Percentiles rank a stretch among this genome's conserved stretches.
phyloP scores from a whole-genome alignment of 2,329 filamentous ascomycete species.

The Grosmannia penicillata region DNA sequence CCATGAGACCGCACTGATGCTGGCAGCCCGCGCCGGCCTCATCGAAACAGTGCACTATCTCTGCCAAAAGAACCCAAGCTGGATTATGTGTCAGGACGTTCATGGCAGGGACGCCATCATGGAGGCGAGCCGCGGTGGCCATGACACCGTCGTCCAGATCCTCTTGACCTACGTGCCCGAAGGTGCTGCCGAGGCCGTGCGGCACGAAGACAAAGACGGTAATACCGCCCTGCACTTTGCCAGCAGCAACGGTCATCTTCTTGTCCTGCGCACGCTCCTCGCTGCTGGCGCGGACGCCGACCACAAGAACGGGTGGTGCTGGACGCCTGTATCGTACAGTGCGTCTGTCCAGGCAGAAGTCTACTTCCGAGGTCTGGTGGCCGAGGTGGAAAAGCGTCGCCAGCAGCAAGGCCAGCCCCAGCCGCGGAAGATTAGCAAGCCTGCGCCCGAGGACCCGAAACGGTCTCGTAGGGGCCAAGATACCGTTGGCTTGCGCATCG shows the following conservation, averaged over 20 bases:
- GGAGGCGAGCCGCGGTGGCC: conserved; percentile 44
- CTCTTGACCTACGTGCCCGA: conserved; percentile 44
- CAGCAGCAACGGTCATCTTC: conserved; percentile 64
- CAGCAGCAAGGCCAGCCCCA: conserved; percentile 12
- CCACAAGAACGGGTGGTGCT: conserved; percentile 59
- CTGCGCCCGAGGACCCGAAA: conserved; percentile 21
- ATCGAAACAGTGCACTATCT: conserved; percentile 62
- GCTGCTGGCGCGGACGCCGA: conserved; percentile 64
- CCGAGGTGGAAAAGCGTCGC: conserved; percentile 52
- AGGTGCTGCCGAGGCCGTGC: conserved; percentile 38
- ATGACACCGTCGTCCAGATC: conserved; percentile 51
- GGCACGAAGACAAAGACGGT: conserved; percentile 51
- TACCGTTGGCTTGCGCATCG: conserved; percentile 8
- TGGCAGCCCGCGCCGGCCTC: conserved; percentile 55
- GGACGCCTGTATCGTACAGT: conserved; percentile 73
- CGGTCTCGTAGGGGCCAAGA: conserved; percentile 5
- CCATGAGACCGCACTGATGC: conserved; percentile 68
- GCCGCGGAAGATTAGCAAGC: not conserved
- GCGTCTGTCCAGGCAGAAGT: conserved; percentile 72
- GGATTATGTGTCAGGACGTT: conserved; percentile 50
- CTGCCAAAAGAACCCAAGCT: conserved; percentile 45
- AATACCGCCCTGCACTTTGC: conserved; percentile 83
- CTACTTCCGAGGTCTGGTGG: conserved; percentile 64
- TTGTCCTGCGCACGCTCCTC: conserved; percentile 62
- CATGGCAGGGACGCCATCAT: conserved; percentile 59